Conservation (phyloP, 768 basidiomycete species). For the Gyrodon lividus region DNA sequence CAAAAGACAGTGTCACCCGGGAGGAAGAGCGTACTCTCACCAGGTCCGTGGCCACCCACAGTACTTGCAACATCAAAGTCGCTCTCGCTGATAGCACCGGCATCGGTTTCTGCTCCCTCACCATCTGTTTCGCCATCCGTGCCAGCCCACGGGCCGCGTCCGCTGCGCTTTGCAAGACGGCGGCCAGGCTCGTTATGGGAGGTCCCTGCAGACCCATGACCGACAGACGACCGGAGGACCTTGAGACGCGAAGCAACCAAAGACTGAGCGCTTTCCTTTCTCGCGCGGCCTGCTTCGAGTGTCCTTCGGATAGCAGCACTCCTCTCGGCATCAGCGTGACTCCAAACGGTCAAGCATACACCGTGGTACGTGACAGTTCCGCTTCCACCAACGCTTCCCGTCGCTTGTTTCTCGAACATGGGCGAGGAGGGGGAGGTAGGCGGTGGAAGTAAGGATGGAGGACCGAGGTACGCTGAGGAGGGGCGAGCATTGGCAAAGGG, state of each 20-base stretch:
- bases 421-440: constrained; percentile 24
- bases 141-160: constrained; percentile 71
- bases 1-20: constrained; percentile 92
- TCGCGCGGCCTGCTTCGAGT: constrained; percentile 72
- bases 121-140: constrained; percentile 71
- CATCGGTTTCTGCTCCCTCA: constrained; percentile 69
- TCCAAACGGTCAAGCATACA: constrained; percentile 94
- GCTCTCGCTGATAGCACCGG: constrained; percentile 77
- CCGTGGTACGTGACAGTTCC: constrained; percentile 74
- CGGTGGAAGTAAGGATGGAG: constrained; percentile 57
- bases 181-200: constrained; percentile 48
- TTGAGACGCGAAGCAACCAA: constrained; percentile 67
- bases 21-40: constrained; percentile 85
- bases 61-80: constrained; percentile 84
- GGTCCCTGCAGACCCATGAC: constrained; percentile 42
- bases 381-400: constrained; percentile 36
- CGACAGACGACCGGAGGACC: constrained; percentile 53
- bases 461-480: constrained; percentile 78
- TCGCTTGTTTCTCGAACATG: constrained; percentile 32
- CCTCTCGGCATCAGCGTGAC: constrained; percentile 88
- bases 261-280: constrained; percentile 79
- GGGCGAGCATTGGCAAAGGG: constrained; percentile 67
- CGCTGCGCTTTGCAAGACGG: constrained; percentile 59
- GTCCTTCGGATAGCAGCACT: constrained; percentile 81
- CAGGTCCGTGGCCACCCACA: constrained; percentile 70